Evolutionary conservation across 75 land plant species (phyloP).

Genomic region (Pinus tabuliformis): DNA sequence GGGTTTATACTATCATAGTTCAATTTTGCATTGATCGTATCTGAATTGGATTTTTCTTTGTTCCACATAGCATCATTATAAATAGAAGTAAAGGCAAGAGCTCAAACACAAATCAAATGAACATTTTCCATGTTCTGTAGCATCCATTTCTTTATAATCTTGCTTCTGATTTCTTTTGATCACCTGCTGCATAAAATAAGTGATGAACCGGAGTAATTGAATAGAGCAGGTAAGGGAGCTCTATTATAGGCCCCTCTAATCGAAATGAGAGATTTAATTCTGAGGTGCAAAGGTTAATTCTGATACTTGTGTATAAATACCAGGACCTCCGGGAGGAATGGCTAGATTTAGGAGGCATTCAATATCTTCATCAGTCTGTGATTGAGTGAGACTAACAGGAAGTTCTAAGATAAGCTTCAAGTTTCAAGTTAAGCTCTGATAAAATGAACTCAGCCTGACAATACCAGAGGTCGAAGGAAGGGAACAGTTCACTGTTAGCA

Average conservation of each 20-base stretch:
- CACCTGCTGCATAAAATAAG: background rate
- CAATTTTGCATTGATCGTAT: no score
- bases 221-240: background rate
- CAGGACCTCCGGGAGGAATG: background rate
- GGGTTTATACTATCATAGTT: no score
- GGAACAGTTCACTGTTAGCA: background rate
- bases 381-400: background rate
- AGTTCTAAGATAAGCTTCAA: background rate
- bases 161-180: background rate
- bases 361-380: background rate
- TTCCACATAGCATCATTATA: no score
- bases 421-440: background rate
- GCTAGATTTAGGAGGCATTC: background rate
- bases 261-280: background rate
- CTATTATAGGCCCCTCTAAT: background rate
- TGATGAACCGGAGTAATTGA: background rate
- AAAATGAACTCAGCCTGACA: background rate
- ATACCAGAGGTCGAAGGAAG: background rate
- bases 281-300: background rate
- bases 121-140: no score
- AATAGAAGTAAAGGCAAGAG: no score
- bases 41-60: no score
- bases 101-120: no score
- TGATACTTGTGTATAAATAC: background rate
- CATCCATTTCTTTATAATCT: background rate